Evolutionary conservation across 192 early-diverging fungal species (phyloP).

Genomic region (Funneliformis mosseae): DNA sequence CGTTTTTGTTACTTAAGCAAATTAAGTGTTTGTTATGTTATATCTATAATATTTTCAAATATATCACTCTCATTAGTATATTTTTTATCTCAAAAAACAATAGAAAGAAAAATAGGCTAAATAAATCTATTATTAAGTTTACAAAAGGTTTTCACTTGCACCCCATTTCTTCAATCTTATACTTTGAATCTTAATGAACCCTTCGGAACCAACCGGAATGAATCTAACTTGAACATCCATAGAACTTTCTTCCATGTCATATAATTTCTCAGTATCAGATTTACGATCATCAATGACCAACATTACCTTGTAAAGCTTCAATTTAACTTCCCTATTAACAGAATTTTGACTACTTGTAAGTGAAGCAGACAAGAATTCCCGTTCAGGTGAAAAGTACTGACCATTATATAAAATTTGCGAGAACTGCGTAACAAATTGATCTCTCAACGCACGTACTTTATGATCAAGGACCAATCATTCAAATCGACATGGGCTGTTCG

Average conservation of each 20-base stretch:
- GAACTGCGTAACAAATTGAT: conserved; percentile 86
- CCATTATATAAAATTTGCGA: conserved; percentile 90
- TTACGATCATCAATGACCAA: conserved; percentile 87
- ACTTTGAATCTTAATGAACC: conserved; percentile 97
- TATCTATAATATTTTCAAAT: too few species aligned
- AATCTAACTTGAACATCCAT: conserved; percentile 95
- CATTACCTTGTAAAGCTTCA: conserved; percentile 97
- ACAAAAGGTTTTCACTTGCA: conserved; percentile 3
- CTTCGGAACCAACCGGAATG: conserved; percentile 89
- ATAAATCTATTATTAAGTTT: too few species aligned
- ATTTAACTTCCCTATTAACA: conserved; percentile 89
- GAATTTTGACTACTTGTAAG: conserved; percentile 81
- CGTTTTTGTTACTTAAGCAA: too few species aligned
- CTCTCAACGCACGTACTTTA: conserved; percentile 90
- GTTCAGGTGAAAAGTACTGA: conserved; percentile 95
- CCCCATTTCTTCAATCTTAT: conserved; percentile 93
- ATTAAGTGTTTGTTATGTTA: too few species aligned
- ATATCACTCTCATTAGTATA: too few species aligned
- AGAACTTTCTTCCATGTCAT: conserved; percentile 93
- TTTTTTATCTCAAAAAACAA: too few species aligned
- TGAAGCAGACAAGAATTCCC: conserved; percentile 83
- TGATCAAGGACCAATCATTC: conserved; percentile 93
- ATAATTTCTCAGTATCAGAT: conserved; percentile 75
- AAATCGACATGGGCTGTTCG: conserved; percentile 94
- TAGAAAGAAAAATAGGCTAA: too few species aligned